Evolutionary conservation across 352 stramenopile species (phyloP).

Genomic region (Phytophthora colocasiae): DNA sequence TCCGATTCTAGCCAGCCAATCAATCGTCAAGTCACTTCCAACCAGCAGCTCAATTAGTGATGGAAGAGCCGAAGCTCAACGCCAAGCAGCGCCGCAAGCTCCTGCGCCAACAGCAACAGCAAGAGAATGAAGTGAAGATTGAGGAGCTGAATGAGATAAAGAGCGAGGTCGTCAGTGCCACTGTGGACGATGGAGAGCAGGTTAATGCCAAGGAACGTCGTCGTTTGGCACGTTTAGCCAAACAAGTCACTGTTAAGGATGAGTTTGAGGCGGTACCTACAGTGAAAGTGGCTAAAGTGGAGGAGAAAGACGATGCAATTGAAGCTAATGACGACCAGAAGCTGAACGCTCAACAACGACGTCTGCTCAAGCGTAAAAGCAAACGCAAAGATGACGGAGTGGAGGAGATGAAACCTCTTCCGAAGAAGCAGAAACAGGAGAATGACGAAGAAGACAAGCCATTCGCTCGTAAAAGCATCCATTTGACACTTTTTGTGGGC

Average conservation of each 20-base stretch:
- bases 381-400: conserved; percentile 41
- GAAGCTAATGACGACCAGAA: conserved; percentile 1
- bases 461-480: conserved; percentile 65
- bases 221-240: conserved; percentile 30
- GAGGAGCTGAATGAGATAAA: conserved; percentile 1
- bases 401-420: conserved; percentile 10
- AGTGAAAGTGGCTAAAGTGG: conserved; percentile 3
- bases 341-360: conserved; percentile 66
- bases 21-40: conserved; percentile 12
- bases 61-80: conserved; percentile 53
- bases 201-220: conserved; percentile 40
- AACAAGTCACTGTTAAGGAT: conserved; percentile 7
- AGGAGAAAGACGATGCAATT: conserved; percentile 1
- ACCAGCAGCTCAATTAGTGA: conserved; percentile 16
- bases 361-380: conserved; percentile 55
- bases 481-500: conserved; percentile 87
- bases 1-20: conserved; percentile 18
- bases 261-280: no score
- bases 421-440: conserved; percentile 51
- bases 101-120: conserved; percentile 54
- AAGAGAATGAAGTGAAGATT: not conserved
- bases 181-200: not conserved
- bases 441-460: conserved; percentile 27
- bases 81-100: conserved; percentile 84
- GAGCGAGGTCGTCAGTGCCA: conserved; percentile 1